These are phyloP conservation scores for Pseudogymnoascus sp. DNA, from an alignment of 2,329 filamentous ascomycete genomes.

Conservation along the genomic window DNA sequence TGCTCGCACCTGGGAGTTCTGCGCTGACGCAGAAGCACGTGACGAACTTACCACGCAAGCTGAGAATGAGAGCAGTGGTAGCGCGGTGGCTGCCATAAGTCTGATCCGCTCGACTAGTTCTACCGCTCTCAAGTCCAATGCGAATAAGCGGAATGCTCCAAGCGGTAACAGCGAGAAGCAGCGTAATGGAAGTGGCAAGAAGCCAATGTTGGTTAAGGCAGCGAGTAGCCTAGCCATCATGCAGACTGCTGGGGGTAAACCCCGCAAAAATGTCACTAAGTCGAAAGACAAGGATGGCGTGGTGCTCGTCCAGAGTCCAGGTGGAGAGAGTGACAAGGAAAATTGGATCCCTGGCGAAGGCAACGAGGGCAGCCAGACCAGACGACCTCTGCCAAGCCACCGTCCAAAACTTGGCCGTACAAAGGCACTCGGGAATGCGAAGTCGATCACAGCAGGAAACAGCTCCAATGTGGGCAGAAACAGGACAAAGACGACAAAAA, in stretches of 20 bases:
- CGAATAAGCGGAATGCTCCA: constrained; percentile 55
- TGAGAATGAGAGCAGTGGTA: constrained; percentile 71
- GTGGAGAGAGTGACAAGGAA: constrained; percentile 85
- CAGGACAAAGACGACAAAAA: constrained; percentile 15
- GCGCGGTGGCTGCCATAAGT: constrained; percentile 72
- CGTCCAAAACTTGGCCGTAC: background rate
- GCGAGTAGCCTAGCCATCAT: constrained; percentile 32
- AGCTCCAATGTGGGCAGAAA: constrained; percentile 22
- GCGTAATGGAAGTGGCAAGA: constrained; percentile 39
- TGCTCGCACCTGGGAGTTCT: constrained; percentile 84
- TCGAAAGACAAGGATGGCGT: constrained; percentile 27
- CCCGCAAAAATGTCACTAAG: constrained; percentile 24
- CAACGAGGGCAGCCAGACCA: constrained; percentile 1
- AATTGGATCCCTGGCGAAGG: constrained; percentile 61
- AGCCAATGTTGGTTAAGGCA: constrained; percentile 36
- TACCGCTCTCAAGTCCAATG: constrained; percentile 43
- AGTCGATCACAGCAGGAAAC: constrained; percentile 15
- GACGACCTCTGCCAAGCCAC: background rate
- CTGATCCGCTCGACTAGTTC: constrained; percentile 65
- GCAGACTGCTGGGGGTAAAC: constrained; percentile 23
- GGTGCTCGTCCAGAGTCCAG: constrained; percentile 38
- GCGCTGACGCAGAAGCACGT: constrained; percentile 70
- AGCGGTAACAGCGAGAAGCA: constrained; percentile 26
- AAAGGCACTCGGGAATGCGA: background rate
- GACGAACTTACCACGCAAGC: constrained; percentile 75